Evolutionary conservation across 495 filamentous ascomycete species (phyloP), one percentile per base, ranked within the genome.

Genomic region (Aspergillus mulundensis): DNA sequence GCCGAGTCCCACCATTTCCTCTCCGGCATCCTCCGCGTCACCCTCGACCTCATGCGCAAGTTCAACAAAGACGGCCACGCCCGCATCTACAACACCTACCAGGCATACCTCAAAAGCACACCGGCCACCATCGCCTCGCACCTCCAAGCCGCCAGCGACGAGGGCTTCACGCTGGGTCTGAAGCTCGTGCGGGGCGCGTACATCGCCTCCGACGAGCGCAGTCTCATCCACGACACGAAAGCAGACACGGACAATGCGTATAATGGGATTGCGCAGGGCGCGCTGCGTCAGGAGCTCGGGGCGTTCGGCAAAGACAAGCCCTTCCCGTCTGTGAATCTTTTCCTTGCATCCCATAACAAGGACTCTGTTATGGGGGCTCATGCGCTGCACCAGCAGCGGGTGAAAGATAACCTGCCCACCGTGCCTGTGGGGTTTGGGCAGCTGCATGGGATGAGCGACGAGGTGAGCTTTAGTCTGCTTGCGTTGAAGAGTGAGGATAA

Each of bases 121-220:
- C 82, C 88, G 0, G 61, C 57, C 2, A 80, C 77, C 0, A 71
- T 97, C 0, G 76, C 79, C 7, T 60, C 60, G 4, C 88, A 96
- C 62, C 77, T 96, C 2, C 70, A 74, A 1, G 59, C 65, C 2
- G 89, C 92, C 0, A 59, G 73, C 14, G 57, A 80, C 41, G 85
- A 89, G 41, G 81, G 80, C 0, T 94, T 36, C 12, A 36, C 84
- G 0, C 73, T 95, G 2, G 91, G 92, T 8, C 78, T 93, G 10
- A 97, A 97, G 67, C 77, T 97, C 0, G 92, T 97, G 3, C 80
- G 92, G 16, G 92, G 92, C 14, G 92, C 92, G 2, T 97, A 96
- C 66, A 76, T 97, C 11, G 80, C 78, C n/a, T 78, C 79, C 2
- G 92, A 96, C 66, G 84, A 89, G 0, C 58, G 32, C 8, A 36